Evolutionary conservation across 2,329 filamentous ascomycete species (phyloP).

Genomic region (Dryadomyces quercus-mongolicae): DNA sequence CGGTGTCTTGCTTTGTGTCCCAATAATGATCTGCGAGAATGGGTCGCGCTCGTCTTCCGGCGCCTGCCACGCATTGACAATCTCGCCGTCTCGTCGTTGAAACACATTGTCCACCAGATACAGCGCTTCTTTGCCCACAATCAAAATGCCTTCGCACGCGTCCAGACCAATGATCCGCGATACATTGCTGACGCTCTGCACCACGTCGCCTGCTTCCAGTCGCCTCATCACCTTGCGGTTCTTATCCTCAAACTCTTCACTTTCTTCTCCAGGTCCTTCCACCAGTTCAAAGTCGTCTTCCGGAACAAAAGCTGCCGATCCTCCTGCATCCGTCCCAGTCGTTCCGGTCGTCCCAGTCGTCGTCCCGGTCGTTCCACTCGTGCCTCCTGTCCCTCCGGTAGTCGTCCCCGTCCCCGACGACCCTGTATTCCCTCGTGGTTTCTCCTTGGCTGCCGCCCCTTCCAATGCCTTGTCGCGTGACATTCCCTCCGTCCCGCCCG

Average conservation of each 20-base stretch:
- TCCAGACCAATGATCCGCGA: slow-evolving; percentile 90
- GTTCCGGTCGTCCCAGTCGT: background rate
- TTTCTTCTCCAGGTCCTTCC: slow-evolving; percentile 80
- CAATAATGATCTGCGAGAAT: slow-evolving; percentile 79
- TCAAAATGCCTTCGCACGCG: slow-evolving; percentile 83
- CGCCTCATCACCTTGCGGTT: slow-evolving; percentile 96
- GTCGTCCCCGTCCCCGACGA: background rate
- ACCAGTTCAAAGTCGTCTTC: slow-evolving; percentile 87
- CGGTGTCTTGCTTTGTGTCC: background rate
- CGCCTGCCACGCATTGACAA: slow-evolving; percentile 92
- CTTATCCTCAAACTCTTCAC: slow-evolving; percentile 81
- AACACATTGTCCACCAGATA: slow-evolving; percentile 97
- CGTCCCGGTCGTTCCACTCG: background rate
- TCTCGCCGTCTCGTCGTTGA: slow-evolving; percentile 87
- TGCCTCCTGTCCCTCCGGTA: too few species aligned
- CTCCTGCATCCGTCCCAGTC: background rate
- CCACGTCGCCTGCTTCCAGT: slow-evolving; percentile 77
- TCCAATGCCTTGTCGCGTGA: slow-evolving; percentile 45
- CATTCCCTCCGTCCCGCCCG: slow-evolving; percentile 55
- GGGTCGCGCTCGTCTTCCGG: slow-evolving; percentile 85
- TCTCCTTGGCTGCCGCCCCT: background rate
- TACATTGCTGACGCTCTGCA: slow-evolving; percentile 90
- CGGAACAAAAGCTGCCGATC: background rate
- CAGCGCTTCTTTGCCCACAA: slow-evolving; percentile 80
- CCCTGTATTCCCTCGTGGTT: background rate